Conservation (phyloP, 2,329 filamentous ascomycete genomes). For the Sodiomyces alkalinus region DNA sequence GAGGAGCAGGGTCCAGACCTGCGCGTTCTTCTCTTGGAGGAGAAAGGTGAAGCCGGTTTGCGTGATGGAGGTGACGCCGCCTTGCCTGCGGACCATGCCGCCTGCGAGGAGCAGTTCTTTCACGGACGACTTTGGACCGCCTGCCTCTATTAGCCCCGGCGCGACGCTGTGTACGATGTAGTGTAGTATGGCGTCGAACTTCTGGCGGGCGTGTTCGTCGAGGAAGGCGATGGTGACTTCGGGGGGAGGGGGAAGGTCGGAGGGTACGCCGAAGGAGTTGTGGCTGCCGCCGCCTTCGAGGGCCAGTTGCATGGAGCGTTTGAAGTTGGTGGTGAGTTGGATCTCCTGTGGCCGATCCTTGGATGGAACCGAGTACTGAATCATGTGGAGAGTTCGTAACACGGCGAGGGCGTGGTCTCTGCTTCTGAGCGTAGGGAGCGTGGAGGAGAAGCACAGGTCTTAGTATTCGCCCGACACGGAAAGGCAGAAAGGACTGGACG, state of each 20-base stretch:
- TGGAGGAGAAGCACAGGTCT: not conserved
- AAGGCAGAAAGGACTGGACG: too few species aligned
- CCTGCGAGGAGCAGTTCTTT: slow-evolving; percentile 72
- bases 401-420: slow-evolving; percentile 74
- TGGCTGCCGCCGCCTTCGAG: slow-evolving; percentile 77
- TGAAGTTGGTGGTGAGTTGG: slow-evolving; percentile 68
- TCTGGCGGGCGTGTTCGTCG: slow-evolving; percentile 70
- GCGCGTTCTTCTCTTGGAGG: slow-evolving; percentile 86
- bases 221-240: slow-evolving; percentile 57
- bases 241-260: slow-evolving; percentile 43
- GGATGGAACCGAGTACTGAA: slow-evolving; percentile 46
- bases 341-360: slow-evolving; percentile 56
- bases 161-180: slow-evolving; percentile 74
- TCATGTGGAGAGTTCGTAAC: slow-evolving; percentile 74
- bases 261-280: slow-evolving; percentile 82
- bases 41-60: slow-evolving; percentile 90
- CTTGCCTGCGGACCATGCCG: slow-evolving; percentile 53
- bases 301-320: slow-evolving; percentile 66
- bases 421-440: slow-evolving; percentile 33
- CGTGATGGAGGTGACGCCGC: slow-evolving; percentile 47
- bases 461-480: too few species aligned
- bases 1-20: slow-evolving; percentile 90
- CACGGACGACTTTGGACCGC: slow-evolving; percentile 58
- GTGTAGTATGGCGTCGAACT: slow-evolving; percentile 93
- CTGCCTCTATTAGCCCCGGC: slow-evolving; percentile 24